Evolutionary conservation across 768 basidiomycete genomes (phyloP).

Genomic region (Xanthoconium purpureum): DNA sequence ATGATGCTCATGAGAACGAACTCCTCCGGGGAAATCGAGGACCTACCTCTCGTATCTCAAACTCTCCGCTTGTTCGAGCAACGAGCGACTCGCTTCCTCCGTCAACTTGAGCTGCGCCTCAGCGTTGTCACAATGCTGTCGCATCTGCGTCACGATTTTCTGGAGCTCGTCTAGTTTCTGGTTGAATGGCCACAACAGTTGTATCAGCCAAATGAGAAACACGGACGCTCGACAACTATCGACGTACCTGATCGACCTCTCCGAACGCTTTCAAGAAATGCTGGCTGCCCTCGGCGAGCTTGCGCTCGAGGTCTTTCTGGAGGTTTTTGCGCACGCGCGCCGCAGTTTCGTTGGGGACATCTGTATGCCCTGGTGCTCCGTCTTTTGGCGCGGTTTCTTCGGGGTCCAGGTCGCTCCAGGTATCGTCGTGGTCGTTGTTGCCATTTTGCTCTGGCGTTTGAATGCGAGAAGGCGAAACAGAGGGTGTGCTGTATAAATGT

Average conservation of each 20-base stretch:
- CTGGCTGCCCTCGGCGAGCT: constrained; percentile 76
- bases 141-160: constrained; percentile 76
- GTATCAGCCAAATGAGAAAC: neutral
- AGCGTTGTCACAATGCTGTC: constrained; percentile 75
- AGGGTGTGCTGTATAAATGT: constrained; percentile 56
- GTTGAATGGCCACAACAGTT: neutral
- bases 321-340: constrained; percentile 75
- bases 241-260: constrained; percentile 83
- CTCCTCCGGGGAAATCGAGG: neutral
- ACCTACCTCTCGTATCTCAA: constrained; percentile 69
- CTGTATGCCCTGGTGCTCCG: constrained; percentile 17
- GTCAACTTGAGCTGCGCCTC: constrained; percentile 73
- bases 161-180: constrained; percentile 87
- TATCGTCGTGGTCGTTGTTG: constrained; percentile 35
- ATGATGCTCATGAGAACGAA: neutral
- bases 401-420: constrained; percentile 23
- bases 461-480: constrained; percentile 11
- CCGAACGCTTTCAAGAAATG: constrained; percentile 82
- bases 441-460: constrained; percentile 16
- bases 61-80: constrained; percentile 81
- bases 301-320: constrained; percentile 80
- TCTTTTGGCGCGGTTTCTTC: constrained; percentile 10
- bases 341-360: constrained; percentile 59
- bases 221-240: neutral
- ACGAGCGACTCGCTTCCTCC: constrained; percentile 68